Evolutionary conservation across 805 yeast genomes (phyloP), one percentile per base, ranked within the genome.

Genomic region (Myxozyma vanderwaltii): DNA sequence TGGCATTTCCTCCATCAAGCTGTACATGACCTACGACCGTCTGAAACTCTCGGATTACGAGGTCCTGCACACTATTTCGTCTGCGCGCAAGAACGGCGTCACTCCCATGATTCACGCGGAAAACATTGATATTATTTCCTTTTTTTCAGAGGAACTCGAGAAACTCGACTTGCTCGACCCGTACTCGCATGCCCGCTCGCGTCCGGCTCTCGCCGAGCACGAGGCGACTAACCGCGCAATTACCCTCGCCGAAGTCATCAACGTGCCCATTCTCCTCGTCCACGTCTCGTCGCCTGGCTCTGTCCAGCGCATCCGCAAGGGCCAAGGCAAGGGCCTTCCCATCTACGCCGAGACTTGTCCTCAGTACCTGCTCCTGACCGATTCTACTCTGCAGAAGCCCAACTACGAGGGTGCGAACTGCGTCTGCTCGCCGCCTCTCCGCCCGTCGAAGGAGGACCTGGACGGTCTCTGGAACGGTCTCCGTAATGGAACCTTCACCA

Each of bases 91-190:
- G 60, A 62, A 74, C 50, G 76, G 77, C 13, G 73, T 80, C 63
- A 80, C 82, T 6, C 77, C 79, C 1, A 78, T 80, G 81, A 75
- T 80, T 27, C 83, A 80, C 65, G 82, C 83, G 23, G 83, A 80
- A 65, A 80, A 79, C 67, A 72, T 77, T 29, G 83, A 80, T 56
- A 73, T 80, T 36, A 78, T 80, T 45, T 69, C 71, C n/a, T 77
- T 75, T 64, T 70, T 77, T 62, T 75, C 74, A 43, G 76, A 76
- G 45, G 77, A 77, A 56, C 68, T 80, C 15, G 76, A 75, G 59
- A 70, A 71, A 58, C 72, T 75, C 52, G 72, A 72, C 12, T 60
- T 76, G 59, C 70, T 74, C 1, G 78, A 74, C 23, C 82, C 83
- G 4, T 77, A 68, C 59, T 79, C 76, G 61, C 83, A 80, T 62